These are phyloP conservation scores for Cercophora scortea DNA, from an alignment of 495 filamentous ascomycete species.

Conservation along the genomic window DNA sequence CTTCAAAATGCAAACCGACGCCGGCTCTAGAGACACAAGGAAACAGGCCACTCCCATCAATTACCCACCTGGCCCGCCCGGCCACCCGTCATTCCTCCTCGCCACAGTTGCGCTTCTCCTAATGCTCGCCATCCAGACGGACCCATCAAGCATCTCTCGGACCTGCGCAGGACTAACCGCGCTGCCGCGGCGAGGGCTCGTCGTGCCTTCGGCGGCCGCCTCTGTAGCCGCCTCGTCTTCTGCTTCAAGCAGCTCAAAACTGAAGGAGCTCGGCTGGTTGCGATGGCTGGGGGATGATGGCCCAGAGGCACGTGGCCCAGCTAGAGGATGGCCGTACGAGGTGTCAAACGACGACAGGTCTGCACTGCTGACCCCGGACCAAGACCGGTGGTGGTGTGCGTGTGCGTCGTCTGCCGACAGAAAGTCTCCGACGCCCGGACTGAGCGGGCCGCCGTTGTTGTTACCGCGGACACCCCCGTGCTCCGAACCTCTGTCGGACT, in stretches of 20 bases:
- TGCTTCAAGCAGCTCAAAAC: constrained; percentile 36
- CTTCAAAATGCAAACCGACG: not conserved
- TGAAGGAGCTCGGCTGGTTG: constrained; percentile 30
- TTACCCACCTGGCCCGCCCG: not conserved
- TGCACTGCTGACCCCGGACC: constrained; percentile 26
- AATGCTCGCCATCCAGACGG: constrained; percentile 89
- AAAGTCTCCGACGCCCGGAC: constrained; percentile 9
- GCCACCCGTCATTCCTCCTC: constrained; percentile 25
- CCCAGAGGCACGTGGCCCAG: constrained; percentile 24
- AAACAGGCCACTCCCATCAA: too few species aligned
- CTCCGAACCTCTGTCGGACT: constrained; percentile 22
- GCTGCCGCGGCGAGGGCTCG: constrained; percentile 44
- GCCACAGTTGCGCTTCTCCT: constrained; percentile 71
- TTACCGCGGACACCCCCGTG: constrained; percentile 11
- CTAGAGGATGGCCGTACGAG: constrained; percentile 35
- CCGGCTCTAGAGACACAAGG: not conserved
- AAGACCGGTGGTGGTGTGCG: constrained; percentile 29
- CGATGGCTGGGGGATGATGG: constrained; percentile 19
- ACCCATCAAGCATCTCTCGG: constrained; percentile 73
- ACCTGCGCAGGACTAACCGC: constrained; percentile 70
- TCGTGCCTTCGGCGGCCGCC: constrained; percentile 1
- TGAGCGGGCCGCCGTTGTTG: constrained; percentile 6
- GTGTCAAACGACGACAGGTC: constrained; percentile 36
- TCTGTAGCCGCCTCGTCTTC: not conserved
- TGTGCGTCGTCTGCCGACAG: constrained; percentile 29